phyloP scores from a whole-genome alignment of 1,139 yeast species.

The Pichia inconspicua region DNA sequence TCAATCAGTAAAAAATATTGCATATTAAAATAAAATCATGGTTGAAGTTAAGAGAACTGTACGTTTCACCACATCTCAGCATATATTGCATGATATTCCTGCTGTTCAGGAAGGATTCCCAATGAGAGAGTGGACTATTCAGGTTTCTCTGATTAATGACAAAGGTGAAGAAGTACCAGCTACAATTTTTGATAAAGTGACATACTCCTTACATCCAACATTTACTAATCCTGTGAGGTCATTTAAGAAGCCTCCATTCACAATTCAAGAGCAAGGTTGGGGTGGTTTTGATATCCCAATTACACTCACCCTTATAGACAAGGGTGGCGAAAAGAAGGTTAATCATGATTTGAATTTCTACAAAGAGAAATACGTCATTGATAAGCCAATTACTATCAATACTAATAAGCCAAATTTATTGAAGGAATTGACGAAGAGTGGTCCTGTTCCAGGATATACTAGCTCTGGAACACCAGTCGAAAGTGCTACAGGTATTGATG shows the following conservation, averaged over 20 bases:
- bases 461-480: background rate
- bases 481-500: background rate
- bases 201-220: conserved; percentile 91
- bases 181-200: conserved; percentile 80
- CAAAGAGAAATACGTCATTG: conserved; percentile 67
- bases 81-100: conserved; percentile 73
- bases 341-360: conserved; percentile 85
- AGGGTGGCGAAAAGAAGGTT: conserved; percentile 79
- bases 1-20: too few species aligned
- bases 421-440: conserved; percentile 69
- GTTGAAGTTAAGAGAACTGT: conserved; percentile 65
- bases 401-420: conserved; percentile 67
- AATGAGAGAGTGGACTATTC: conserved; percentile 90
- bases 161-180: conserved; percentile 85
- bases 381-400: conserved; percentile 71
- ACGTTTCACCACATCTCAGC: conserved; percentile 82
- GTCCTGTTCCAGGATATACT: conserved; percentile 53
- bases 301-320: conserved; percentile 69
- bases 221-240: conserved; percentile 82
- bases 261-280: conserved; percentile 93
- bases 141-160: conserved; percentile 65
- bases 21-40: conserved; percentile 14
- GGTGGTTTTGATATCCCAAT: conserved; percentile 93
- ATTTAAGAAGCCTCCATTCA: conserved; percentile 79
- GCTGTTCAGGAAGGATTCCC: conserved; percentile 89